Conservation (phyloP, 78 protist genomes). For the Thecamonas trahens region DNA sequence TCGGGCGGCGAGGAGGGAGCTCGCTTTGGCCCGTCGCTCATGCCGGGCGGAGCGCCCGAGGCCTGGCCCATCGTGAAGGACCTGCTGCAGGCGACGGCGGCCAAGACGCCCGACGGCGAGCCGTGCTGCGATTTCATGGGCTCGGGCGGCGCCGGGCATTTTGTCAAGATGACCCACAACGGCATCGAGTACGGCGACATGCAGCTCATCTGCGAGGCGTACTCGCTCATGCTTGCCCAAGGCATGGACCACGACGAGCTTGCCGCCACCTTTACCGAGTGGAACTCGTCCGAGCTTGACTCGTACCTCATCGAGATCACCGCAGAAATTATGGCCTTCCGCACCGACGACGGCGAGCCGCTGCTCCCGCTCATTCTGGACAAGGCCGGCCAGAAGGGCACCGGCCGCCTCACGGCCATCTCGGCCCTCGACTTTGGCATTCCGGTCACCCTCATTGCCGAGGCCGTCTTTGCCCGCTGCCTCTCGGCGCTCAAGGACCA, state of each 20-base stretch:
- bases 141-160: constrained; percentile 94
- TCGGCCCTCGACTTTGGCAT: constrained; percentile 63
- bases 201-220: constrained; percentile 87
- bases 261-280: constrained; percentile 55
- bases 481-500: constrained; percentile 60
- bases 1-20: constrained; percentile 98
- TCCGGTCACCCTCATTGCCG: constrained; percentile 66
- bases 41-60: constrained; percentile 91
- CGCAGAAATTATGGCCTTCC: constrained; percentile 55
- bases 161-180: constrained; percentile 96
- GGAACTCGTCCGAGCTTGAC: constrained; percentile 83
- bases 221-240: constrained; percentile 48
- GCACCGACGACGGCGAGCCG: constrained; percentile 46
- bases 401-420: constrained; percentile 85
- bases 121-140: constrained; percentile 91
- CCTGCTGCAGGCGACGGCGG: constrained; percentile 64
- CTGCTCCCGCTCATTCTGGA: constrained; percentile 83
- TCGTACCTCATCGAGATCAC: constrained; percentile 91
- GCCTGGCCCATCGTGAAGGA: constrained; percentile 69
- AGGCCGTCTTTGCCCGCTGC: constrained; percentile 68
- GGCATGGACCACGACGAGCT: constrained; percentile 65
- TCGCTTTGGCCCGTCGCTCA: constrained; percentile 91
- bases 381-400: constrained; percentile 91
- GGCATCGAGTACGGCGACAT: constrained; percentile 97
- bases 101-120: constrained; percentile 56